Percentiles rank a stretch among this genome's conserved stretches.
These are phyloP conservation scores for Ganoderma multipileum DNA, from an alignment of 1,284 basidiomycete species.

Conservation along the genomic window DNA sequence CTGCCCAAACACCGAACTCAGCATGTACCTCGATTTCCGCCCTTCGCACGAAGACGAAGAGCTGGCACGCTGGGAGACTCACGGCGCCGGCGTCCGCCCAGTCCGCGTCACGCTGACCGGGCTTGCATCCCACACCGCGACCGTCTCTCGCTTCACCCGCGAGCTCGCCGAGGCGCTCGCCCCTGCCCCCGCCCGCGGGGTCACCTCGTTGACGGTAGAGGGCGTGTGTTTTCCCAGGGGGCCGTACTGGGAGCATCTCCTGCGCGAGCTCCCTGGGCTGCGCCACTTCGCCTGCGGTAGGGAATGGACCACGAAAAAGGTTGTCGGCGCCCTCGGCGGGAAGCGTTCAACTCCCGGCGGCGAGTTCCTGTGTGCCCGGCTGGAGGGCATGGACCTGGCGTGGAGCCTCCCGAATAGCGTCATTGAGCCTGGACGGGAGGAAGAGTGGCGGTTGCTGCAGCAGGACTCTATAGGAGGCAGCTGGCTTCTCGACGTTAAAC, in stretches of 20 bases:
- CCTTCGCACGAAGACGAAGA: too few relatives aligned
- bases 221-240: neutral
- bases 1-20: neutral
- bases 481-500: too few relatives aligned
- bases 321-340: neutral
- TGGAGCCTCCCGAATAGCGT: neutral
- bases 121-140: too few relatives aligned
- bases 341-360: neutral
- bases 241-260: neutral
- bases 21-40: neutral
- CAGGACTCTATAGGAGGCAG: neutral
- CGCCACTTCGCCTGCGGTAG: neutral
- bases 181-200: neutral
- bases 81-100: neutral
- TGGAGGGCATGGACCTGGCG: neutral
- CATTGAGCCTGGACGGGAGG: neutral
- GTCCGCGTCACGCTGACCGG: neutral
- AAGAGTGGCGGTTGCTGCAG: neutral
- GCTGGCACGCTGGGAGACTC: neutral
- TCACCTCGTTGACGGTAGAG: neutral
- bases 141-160: neutral
- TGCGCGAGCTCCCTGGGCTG: neutral
- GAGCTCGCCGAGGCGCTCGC: neutral
- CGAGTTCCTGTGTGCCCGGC: neutral
- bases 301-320: neutral